Percentiles rank a stretch among this genome's conserved stretches.
phyloP scores from a whole-genome alignment of 345 rosid species.

The Syzygium jambos region DNA sequence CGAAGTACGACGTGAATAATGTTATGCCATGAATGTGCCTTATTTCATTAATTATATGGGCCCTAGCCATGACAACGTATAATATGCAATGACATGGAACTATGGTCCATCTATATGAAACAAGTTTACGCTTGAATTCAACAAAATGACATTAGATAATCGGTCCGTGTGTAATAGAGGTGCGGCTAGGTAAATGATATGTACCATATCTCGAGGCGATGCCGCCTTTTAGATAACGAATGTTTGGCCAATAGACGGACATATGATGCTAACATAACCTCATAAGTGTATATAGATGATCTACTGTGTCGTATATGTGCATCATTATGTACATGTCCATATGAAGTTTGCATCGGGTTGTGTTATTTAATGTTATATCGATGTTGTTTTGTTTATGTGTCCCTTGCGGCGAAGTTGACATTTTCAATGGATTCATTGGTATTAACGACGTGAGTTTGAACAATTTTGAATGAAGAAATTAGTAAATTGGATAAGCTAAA shows the following conservation, averaged over 20 bases:
- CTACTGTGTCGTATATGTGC: too few relatives aligned
- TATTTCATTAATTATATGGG: too few relatives aligned
- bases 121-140: neutral
- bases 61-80: neutral
- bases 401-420: rapidly evolving
- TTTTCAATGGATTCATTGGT: neutral
- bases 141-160: too few relatives aligned
- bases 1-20: neutral
- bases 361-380: neutral
- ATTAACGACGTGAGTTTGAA: rapidly evolving
- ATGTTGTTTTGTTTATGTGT: rapidly evolving
- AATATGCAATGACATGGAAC: neutral
- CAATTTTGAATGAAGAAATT: neutral
- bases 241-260: too few relatives aligned
- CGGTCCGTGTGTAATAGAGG: rapidly evolving
- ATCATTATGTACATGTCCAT: neutral
- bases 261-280: too few relatives aligned
- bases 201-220: too few relatives aligned
- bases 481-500: neutral
- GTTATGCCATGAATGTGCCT: neutral
- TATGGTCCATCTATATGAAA: neutral
- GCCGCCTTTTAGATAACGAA: too few relatives aligned
- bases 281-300: too few relatives aligned
- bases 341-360: neutral
- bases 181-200: neutral